These are phyloP conservation scores for Solanum etuberosum DNA, from an alignment of 257 asterid genomes.

Conservation along the genomic window DNA sequence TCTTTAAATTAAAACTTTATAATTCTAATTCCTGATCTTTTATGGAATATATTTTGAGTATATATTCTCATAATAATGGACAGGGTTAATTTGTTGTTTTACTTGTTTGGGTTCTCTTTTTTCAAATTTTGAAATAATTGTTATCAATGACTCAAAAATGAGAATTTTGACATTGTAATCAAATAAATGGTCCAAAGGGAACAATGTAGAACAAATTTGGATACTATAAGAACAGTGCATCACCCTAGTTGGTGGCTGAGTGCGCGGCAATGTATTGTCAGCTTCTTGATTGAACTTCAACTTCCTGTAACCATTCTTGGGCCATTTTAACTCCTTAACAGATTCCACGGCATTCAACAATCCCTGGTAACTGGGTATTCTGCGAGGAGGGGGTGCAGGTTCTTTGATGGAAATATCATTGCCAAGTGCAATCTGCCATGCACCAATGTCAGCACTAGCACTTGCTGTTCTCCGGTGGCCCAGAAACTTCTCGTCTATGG, in stretches of 20 bases:
- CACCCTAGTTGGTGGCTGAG: slow-evolving; percentile 54
- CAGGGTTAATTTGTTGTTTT: not conserved
- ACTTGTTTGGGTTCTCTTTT: not conserved
- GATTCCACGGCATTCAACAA: slow-evolving; percentile 62
- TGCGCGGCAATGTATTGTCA: slow-evolving; percentile 32
- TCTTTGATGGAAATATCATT: slow-evolving; percentile 33
- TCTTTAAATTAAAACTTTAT: not conserved
- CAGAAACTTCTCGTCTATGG: slow-evolving; percentile 30
- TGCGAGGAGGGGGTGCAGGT: slow-evolving; percentile 45
- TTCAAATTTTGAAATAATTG: not conserved
- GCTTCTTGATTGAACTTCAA: slow-evolving; percentile 33
- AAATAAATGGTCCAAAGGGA: not conserved
- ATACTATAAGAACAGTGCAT: slow-evolving; percentile 3
- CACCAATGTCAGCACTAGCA: slow-evolving; percentile 80
- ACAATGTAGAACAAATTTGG: not conserved
- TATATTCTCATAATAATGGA: not conserved
- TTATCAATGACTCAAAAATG: not conserved
- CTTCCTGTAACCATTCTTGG: slow-evolving; percentile 75
- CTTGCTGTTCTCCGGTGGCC: slow-evolving; percentile 93
- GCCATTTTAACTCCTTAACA: slow-evolving; percentile 61
- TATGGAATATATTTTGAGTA: not conserved
- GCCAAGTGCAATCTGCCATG: slow-evolving; percentile 58
- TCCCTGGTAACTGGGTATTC: slow-evolving; percentile 71
- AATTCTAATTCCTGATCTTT: not conserved
- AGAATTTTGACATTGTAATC: not conserved